Evolutionary conservation across 257 asterid genomes (phyloP), one percentile per base, ranked within the genome.

Genomic region (Primulina eburnea): DNA sequence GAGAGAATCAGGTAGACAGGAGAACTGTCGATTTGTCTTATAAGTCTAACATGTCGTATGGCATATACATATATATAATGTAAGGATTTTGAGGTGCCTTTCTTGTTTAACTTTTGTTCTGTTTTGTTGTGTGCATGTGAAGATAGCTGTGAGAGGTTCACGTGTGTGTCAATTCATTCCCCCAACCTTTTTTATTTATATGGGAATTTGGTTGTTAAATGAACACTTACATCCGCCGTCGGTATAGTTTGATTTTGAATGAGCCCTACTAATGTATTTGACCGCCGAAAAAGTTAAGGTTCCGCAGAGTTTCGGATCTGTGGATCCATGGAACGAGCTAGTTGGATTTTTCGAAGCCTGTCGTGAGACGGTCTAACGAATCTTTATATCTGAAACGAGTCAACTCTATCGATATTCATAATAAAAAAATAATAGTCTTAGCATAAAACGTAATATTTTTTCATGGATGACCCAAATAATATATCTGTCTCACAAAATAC

Each of bases 121-220:
- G 74, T 73, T 57, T 81, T 76, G 80, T 69, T 24, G 33, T 20
- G 57, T 50, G 82, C 87, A 85, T 83, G 87, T 82, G 89, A 82
- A 60, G 69, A 70, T 56, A 6, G 78, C 65, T 18, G 77, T 18
- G 77, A 52, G 70, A 30, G 16, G 59, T 67, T 77, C 83, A 77
- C 84, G 85, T 73, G 84, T 66, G 67, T 59, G 6, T 57, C 78
- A 72, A 81, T 81, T 74, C 47, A 72, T 76, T 52, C 81, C 57
- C 57, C 57, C 20, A 16, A 5, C 21, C 21, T 50, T 50, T 6
- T 50, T 50, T 64, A 17, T 47, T 43, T 10, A 3, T 17, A 60
- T 33, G 57, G 21, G 34, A 26, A 26, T 5, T 64, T 59, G 40
- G 30, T 62, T 28, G 21, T 33, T 47, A 17, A 65, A 69, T 50